These are phyloP conservation scores for Triticum monococcum DNA, from an alignment of 176 grass and related monocot species.

Conservation along the genomic window DNA sequence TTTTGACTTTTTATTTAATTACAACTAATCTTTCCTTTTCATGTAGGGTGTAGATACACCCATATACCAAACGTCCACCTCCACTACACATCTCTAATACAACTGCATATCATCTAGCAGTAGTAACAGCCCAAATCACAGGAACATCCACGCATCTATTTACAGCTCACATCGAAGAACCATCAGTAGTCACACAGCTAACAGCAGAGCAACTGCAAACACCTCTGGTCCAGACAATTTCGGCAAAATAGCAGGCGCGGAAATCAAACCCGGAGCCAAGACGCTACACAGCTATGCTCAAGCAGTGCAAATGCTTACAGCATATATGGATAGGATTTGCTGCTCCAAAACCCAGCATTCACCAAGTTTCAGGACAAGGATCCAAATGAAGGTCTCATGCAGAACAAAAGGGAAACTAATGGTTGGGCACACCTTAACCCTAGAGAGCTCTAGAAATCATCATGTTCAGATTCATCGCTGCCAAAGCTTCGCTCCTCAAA, in stretches of 20 bases:
- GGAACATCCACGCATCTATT: too few species aligned
- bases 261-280: background rate
- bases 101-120: too few species aligned
- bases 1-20: too few species aligned
- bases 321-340: background rate
- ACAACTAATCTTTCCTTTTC: too few species aligned
- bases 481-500: background rate
- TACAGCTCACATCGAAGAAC: too few species aligned
- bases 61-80: too few species aligned
- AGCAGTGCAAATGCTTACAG: background rate
- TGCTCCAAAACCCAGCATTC: slow-evolving; percentile 3
- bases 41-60: too few species aligned
- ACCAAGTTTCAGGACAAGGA: background rate
- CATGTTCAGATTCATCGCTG: background rate
- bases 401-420: background rate
- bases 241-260: background rate
- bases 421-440: background rate
- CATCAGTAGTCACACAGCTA: too few species aligned
- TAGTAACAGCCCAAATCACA: too few species aligned
- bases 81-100: too few species aligned
- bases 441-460: background rate
- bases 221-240: background rate
- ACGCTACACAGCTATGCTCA: background rate
- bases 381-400: background rate
- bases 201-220: too few species aligned